Percentiles rank a stretch among this genome's conserved stretches.
phyloP scores from a whole-genome alignment of 2,329 filamentous ascomycete species.

The Pyrenochaeta sp. region DNA sequence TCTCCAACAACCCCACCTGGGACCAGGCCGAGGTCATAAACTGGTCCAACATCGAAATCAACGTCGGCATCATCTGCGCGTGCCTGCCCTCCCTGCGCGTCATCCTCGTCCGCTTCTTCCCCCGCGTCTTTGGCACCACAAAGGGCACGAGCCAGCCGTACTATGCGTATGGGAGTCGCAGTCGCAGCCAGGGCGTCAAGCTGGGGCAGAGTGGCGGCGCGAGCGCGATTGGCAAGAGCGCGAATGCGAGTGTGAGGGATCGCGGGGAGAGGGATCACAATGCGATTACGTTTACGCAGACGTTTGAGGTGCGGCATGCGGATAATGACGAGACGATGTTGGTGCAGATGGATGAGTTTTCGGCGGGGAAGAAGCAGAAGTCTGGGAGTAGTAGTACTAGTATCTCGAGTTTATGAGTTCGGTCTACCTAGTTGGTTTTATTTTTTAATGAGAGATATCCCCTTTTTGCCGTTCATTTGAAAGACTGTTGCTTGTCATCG shows the following conservation, averaged over 20 bases:
- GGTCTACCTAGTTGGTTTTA: too few relatives aligned
- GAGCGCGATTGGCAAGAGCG: constrained; percentile 6
- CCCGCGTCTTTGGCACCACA: constrained; percentile 47
- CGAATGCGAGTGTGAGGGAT: constrained; percentile 2
- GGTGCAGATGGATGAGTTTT: constrained; percentile 11
- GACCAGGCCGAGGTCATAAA: constrained; percentile 50
- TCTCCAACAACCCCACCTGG: constrained; percentile 51
- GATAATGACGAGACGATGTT: constrained; percentile 19
- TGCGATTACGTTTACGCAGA: constrained; percentile 23
- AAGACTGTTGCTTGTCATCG: too few relatives aligned
- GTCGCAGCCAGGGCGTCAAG: constrained; percentile 28
- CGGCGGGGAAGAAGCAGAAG: constrained; percentile 6
- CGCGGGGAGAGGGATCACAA: constrained; percentile 7
- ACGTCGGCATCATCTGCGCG: constrained; percentile 55
- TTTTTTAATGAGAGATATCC: too few relatives aligned
- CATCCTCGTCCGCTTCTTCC: constrained; percentile 48
- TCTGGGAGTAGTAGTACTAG: constrained; percentile 11
- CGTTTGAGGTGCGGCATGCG: constrained; percentile 17
- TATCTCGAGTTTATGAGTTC: constrained; percentile 15
- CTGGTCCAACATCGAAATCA: constrained; percentile 54
- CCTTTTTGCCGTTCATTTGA: too few relatives aligned
- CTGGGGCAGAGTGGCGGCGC: constrained; percentile 21
- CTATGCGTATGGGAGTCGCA: constrained; percentile 19
- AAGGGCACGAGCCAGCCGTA: constrained; percentile 19
- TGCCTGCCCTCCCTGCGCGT: constrained; percentile 54